A percentile compares a stretch with the other conserved stretches of the same genome.
Conservation (phyloP, 441 rosid genomes). For the Jatropha podagrica region DNA sequence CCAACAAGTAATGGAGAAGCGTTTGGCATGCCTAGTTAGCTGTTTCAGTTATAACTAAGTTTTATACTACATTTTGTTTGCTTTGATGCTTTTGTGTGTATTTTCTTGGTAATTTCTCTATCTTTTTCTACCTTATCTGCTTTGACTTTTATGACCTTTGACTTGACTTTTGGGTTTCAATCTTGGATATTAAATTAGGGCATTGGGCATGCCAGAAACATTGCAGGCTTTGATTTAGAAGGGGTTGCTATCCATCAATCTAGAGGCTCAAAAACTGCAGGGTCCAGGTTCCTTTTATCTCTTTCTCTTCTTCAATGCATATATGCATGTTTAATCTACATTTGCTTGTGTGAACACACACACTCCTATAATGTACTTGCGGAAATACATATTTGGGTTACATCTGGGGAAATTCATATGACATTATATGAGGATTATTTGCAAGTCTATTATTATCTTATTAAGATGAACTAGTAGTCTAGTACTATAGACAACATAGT, state of each 20-base stretch:
- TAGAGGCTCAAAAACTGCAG: slow-evolving; percentile 39
- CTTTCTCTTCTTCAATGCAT: slow-evolving; percentile 30
- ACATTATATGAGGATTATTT: not conserved
- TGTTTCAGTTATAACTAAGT: not conserved
- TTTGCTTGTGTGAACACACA: not conserved
- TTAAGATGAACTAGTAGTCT: not conserved
- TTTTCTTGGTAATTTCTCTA: not conserved
- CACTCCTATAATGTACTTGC: not conserved
- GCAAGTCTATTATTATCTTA: not conserved
- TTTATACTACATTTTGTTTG: not conserved
- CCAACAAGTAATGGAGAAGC: not conserved
- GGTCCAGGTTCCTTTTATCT: slow-evolving; percentile 42
- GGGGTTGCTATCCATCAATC: slow-evolving; percentile 54
- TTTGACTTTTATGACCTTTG: slow-evolving; percentile 12
- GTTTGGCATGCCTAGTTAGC: not conserved
- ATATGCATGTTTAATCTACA: not conserved
- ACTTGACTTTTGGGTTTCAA: slow-evolving; percentile 20
- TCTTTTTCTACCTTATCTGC: not conserved
- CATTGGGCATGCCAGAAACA: slow-evolving; percentile 43
- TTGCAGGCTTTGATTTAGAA: slow-evolving; percentile 50
- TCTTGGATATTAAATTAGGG: slow-evolving; percentile 42
- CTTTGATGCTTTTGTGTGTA: not conserved
- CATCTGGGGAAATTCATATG: not conserved
- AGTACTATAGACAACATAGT: not conserved
- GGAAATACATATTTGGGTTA: not conserved